Conservation (phyloP, 495 filamentous ascomycete genomes). For the Tuber borchii region DNA sequence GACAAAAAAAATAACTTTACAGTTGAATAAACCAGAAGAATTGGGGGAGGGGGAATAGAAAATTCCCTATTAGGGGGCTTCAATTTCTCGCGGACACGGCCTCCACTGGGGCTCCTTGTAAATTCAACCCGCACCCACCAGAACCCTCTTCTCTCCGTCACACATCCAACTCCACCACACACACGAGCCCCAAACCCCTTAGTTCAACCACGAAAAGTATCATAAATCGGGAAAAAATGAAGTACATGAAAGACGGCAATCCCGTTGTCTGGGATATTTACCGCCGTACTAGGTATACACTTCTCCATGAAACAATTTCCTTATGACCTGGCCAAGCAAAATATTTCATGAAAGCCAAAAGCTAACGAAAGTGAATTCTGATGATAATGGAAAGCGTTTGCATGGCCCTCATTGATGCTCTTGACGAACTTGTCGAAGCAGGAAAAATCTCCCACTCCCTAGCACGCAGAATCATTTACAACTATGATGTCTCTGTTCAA, state of each 20-base stretch:
- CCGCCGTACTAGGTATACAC: background rate
- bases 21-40: background rate
- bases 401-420: background rate
- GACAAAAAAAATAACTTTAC: too few species aligned
- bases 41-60: background rate
- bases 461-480: background rate
- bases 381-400: background rate
- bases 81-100: background rate
- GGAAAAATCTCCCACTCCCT: background rate
- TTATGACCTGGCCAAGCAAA: background rate
- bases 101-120: background rate
- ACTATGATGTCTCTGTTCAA: background rate
- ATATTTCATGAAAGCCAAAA: background rate
- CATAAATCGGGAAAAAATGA: background rate
- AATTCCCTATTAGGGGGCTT: background rate
- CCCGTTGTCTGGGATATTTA: background rate
- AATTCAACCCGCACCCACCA: background rate
- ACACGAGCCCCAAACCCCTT: background rate
- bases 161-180: background rate
- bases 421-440: background rate
- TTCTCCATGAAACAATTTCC: background rate
- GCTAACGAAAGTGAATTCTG: background rate
- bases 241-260: background rate
- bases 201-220: background rate
- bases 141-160: background rate